Percentiles rank a stretch among this genome's conserved stretches.
Conservation (phyloP, 768 basidiomycete species). For the Xerocomus brunneocitrinus region DNA sequence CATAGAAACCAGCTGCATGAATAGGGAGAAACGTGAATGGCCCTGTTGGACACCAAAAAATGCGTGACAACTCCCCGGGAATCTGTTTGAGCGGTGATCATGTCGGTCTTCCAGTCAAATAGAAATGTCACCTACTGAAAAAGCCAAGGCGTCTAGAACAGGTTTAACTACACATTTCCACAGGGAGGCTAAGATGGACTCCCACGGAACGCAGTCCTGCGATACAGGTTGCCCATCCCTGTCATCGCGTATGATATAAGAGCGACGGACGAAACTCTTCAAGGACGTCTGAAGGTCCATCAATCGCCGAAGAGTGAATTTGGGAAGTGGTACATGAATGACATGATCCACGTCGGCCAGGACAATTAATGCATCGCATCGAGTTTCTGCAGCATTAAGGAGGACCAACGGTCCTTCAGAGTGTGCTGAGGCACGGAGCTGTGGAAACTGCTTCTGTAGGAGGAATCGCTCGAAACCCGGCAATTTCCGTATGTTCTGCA, state of each 20-base stretch:
- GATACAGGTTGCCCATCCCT: not conserved
- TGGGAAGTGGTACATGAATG: not conserved
- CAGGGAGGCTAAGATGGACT: not conserved
- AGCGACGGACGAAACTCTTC: not conserved
- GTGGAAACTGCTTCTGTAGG: no score
- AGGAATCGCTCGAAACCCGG: no score
- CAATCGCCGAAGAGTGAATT: not conserved
- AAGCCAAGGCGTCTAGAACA: not conserved
- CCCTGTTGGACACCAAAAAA: slow-evolving; percentile 2
- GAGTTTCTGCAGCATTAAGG: not conserved
- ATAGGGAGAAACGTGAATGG: not conserved
- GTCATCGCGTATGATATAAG: not conserved
- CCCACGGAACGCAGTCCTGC: not conserved
- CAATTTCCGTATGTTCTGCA: no score
- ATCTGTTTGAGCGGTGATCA: not conserved
- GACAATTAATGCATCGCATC: not conserved
- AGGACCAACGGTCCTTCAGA: not conserved
- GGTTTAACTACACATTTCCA: slow-evolving; percentile 7
- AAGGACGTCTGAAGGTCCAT: not conserved
- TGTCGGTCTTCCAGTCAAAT: not conserved
- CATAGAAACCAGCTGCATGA: slow-evolving; percentile 3
- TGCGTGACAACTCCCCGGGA: not conserved
- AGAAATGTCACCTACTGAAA: not conserved
- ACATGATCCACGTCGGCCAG: not conserved
- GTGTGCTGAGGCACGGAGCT: no score